Percentiles rank a stretch among this genome's conserved stretches.
Conservation (phyloP, 164 flowering plant genomes). For the Cinnamomum chago region DNA sequence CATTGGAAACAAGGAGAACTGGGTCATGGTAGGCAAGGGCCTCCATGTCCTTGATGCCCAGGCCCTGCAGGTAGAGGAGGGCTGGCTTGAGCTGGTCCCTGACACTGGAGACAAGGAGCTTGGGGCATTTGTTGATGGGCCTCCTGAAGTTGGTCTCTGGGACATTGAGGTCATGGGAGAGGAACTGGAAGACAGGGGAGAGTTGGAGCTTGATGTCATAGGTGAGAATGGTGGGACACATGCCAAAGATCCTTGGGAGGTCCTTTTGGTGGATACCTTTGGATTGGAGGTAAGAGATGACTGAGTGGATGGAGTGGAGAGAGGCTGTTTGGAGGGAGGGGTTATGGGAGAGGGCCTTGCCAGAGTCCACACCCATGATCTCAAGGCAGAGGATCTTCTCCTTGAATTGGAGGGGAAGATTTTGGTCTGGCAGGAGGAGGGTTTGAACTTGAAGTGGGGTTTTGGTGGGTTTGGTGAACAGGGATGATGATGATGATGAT, state of each 20-base stretch:
- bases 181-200: slow-evolving; percentile 67
- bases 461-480: slow-evolving; percentile 39
- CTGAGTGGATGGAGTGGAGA: slow-evolving; percentile 58
- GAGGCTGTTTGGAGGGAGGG: slow-evolving; percentile 69
- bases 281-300: slow-evolving; percentile 68
- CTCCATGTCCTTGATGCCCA: slow-evolving; percentile 61
- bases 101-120: slow-evolving; percentile 54
- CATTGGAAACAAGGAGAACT: slow-evolving; percentile 71
- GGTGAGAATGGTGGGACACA: slow-evolving; percentile 85
- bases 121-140: slow-evolving; percentile 80
- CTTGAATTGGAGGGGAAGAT: slow-evolving; percentile 60
- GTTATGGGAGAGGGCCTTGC: slow-evolving; percentile 75
- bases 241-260: slow-evolving; percentile 71
- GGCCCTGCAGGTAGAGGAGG: slow-evolving; percentile 57
- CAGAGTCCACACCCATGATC: slow-evolving; percentile 83
- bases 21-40: slow-evolving; percentile 76
- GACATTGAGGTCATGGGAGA: slow-evolving; percentile 54
- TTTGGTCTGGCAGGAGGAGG: slow-evolving; percentile 35
- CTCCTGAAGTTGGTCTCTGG: slow-evolving; percentile 55
- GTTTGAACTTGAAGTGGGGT: slow-evolving; percentile 49
- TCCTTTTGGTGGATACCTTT: slow-evolving; percentile 84
- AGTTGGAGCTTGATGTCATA: slow-evolving; percentile 56
- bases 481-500: slow-evolving; percentile 8
- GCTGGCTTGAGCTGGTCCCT: slow-evolving; percentile 77
- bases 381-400: slow-evolving; percentile 93